Percentiles rank a stretch among this genome's conserved stretches.
Evolutionary conservation across 1,284 basidiomycete genomes (phyloP).

Genomic region (Ustilago lituana): DNA sequence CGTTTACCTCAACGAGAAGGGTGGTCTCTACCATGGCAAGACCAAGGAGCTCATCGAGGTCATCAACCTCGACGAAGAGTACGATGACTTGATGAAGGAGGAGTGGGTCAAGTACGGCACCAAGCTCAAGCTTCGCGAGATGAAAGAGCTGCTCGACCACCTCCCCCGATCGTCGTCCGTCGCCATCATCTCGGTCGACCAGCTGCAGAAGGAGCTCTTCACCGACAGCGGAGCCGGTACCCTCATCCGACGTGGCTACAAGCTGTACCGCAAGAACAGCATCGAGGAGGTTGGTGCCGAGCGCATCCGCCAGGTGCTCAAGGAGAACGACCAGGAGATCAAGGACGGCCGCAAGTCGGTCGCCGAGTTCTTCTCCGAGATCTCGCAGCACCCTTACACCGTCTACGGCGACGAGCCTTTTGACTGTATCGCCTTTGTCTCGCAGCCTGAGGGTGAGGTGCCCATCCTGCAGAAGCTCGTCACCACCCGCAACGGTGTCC

Average conservation of each 20-base stretch:
- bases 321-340: constrained; percentile 93
- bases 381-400: constrained; percentile 78
- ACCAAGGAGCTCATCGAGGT: constrained; percentile 75
- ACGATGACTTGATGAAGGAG: constrained; percentile 95
- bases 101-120: constrained; percentile 99
- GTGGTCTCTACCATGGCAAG: constrained; percentile 96
- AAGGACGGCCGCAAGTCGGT: constrained; percentile 84
- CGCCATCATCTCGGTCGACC: constrained; percentile 92
- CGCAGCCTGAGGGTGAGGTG: constrained; percentile 86
- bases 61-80: constrained; percentile 99
- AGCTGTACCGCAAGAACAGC: constrained; percentile 87
- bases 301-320: constrained; percentile 74
- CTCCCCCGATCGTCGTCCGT: constrained; percentile 97
- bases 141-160: constrained; percentile 98
- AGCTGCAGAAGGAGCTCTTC: constrained; percentile 97
- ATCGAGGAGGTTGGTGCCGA: constrained; percentile 89
- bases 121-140: constrained; percentile 98
- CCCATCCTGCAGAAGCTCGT: constrained; percentile 94
- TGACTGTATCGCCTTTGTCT: constrained; percentile 92
- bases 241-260: constrained; percentile 95
- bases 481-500: constrained; percentile 83
- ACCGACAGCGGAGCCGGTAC: constrained; percentile 98
- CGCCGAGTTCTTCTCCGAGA: constrained; percentile 83
- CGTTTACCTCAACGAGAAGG: constrained; percentile 98
- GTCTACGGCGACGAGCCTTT: constrained; percentile 98